Evolutionary conservation across 192 early-diverging fungal species (phyloP).

Genomic region (Rhizophagus clarus): DNA sequence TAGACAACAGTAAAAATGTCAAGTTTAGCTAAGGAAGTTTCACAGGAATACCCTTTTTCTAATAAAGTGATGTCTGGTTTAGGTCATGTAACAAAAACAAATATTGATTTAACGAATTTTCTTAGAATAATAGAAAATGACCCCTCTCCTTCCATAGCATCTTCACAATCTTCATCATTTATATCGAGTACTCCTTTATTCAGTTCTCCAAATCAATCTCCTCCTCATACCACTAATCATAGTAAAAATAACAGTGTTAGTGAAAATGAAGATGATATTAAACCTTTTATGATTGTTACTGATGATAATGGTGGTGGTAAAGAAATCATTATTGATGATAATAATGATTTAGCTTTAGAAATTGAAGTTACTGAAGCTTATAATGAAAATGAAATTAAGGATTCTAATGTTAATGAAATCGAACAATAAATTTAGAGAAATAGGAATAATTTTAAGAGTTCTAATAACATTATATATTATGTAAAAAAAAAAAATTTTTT

Average conservation of each 20-base stretch:
- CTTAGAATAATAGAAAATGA: background rate
- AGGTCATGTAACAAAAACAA: conserved; percentile 25
- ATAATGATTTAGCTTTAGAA: too few relatives aligned
- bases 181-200: background rate
- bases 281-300: too few relatives aligned
- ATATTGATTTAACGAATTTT: conserved; percentile 24
- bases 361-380: too few relatives aligned
- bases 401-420: too few relatives aligned
- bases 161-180: background rate
- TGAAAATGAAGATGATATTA: too few relatives aligned
- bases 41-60: background rate
- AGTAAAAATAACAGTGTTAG: background rate
- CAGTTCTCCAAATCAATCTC: background rate
- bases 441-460: too few relatives aligned
- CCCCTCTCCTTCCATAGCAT: background rate
- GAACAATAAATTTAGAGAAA: too few relatives aligned
- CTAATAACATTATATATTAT: too few relatives aligned
- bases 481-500: too few relatives aligned
- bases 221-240: background rate
- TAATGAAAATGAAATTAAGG: too few relatives aligned
- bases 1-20: conserved; percentile 24
- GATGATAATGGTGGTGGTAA: too few relatives aligned
- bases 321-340: too few relatives aligned
- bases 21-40: conserved; percentile 14
- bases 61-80: conserved; percentile 5